Conservation (phyloP, 305 asterid species). For the Ajuga reptans region DNA sequence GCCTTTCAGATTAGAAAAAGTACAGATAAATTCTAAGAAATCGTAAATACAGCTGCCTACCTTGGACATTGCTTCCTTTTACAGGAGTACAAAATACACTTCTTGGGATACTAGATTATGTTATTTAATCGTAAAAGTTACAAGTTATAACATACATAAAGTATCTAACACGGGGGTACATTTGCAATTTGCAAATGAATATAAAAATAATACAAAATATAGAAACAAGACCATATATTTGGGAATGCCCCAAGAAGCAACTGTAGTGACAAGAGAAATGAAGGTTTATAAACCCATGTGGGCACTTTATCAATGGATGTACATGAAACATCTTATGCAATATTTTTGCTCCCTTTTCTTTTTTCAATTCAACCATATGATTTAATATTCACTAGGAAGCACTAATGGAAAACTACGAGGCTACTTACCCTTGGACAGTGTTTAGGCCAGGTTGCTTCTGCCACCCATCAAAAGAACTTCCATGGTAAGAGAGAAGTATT, state of each 20-base stretch:
- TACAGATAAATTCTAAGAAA: not conserved
- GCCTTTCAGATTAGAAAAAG: not conserved
- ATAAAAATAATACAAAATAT: too few species aligned
- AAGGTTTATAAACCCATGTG: not conserved
- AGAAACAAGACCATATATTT: not conserved
- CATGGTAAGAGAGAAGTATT: conserved; percentile 75
- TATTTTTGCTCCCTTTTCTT: not conserved
- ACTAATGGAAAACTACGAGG: conserved; percentile 1
- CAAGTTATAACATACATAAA: too few species aligned
- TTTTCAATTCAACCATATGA: not conserved
- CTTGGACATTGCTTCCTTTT: too few species aligned
- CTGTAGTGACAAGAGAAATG: not conserved
- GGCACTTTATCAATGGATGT: not conserved
- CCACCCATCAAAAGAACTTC: conserved; percentile 93
- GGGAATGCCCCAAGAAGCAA: not conserved
- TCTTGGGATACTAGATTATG: too few species aligned
- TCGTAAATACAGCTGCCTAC: too few species aligned
- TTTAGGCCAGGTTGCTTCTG: conserved; percentile 85
- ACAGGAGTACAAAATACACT: too few species aligned
- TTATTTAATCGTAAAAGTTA: too few species aligned
- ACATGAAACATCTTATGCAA: not conserved
- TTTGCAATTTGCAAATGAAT: too few species aligned
- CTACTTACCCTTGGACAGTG: conserved; percentile 72
- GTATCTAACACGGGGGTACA: too few species aligned
- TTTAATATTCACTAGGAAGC: not conserved